Conservation (phyloP, 2,329 filamentous ascomycete genomes). For the Rhinocladiella mackenziei region DNA sequence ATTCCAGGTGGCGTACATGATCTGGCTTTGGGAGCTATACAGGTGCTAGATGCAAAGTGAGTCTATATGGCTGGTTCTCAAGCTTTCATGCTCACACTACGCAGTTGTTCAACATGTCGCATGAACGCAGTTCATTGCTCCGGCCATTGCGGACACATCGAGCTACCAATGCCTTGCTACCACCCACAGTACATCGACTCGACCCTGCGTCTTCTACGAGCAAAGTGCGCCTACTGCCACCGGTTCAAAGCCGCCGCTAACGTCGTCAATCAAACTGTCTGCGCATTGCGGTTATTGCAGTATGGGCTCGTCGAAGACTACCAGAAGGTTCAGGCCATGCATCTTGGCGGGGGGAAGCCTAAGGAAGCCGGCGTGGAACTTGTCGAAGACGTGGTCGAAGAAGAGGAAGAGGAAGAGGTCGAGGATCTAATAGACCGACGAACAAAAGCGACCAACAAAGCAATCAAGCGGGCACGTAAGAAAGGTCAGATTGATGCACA, state of each 20-base stretch:
- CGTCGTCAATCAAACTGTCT: constrained; percentile 72
- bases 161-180: constrained; percentile 88
- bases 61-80: background rate
- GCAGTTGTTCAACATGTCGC: constrained; percentile 87
- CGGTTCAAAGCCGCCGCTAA: constrained; percentile 74
- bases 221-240: constrained; percentile 88
- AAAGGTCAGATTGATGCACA: constrained; percentile 42
- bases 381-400: constrained; percentile 40
- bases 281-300: constrained; percentile 80
- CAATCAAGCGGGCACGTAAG: constrained; percentile 56
- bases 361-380: constrained; percentile 12
- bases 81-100: constrained; percentile 12
- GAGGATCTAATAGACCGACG: constrained; percentile 53
- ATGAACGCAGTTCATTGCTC: constrained; percentile 77
- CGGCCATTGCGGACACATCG: constrained; percentile 91
- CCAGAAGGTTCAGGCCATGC: constrained; percentile 48
- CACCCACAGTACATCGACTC: constrained; percentile 97
- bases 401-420: constrained; percentile 49
- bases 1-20: constrained; percentile 90
- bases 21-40: constrained; percentile 82
- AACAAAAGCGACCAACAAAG: constrained; percentile 67
- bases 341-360: constrained; percentile 35
- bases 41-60: constrained; percentile 37
- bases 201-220: constrained; percentile 74
- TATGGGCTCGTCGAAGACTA: constrained; percentile 71